Conservation (phyloP, 352 stramenopile genomes). For the Thalassiosira hispida region DNA sequence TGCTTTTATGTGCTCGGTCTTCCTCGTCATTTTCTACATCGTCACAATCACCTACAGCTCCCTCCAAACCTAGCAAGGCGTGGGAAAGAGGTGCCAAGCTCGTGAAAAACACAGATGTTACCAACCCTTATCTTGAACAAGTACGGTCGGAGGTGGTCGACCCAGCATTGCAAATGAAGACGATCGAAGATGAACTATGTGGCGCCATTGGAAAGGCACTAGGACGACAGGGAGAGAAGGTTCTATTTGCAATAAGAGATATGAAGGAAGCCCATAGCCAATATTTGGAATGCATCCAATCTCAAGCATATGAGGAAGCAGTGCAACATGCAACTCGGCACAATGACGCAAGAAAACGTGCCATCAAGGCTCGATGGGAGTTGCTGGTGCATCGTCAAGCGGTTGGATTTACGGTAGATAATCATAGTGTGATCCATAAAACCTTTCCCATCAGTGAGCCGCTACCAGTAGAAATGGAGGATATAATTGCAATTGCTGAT, state of each 20-base stretch:
- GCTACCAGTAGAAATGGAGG: slow-evolving; percentile 39
- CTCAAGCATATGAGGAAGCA: slow-evolving; percentile 27
- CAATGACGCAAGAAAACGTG: slow-evolving; percentile 72
- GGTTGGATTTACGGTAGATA: slow-evolving; percentile 78
- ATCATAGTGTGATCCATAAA: slow-evolving; percentile 74
- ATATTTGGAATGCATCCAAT: slow-evolving; percentile 33
- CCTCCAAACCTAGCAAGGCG: slow-evolving; percentile 17
- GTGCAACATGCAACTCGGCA: slow-evolving; percentile 50
- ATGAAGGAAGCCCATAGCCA: slow-evolving; percentile 57
- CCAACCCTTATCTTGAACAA: slow-evolving; percentile 71
- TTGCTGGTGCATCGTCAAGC: slow-evolving; percentile 82
- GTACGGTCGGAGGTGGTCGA: slow-evolving; percentile 59
- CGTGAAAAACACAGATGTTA: slow-evolving; percentile 72
- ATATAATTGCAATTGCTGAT: slow-evolving; percentile 11
- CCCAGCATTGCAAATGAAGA: slow-evolving; percentile 77
- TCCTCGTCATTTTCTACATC: slow-evolving; percentile 8
- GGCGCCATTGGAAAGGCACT: slow-evolving; percentile 79
- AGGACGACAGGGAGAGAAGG: slow-evolving; percentile 76
- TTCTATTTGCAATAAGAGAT: slow-evolving; percentile 53
- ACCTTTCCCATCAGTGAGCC: slow-evolving; percentile 71
- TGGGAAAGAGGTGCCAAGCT: slow-evolving; percentile 70
- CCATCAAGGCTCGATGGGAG: slow-evolving; percentile 74
- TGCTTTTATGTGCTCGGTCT: too few species aligned
- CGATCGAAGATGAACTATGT: slow-evolving; percentile 82
- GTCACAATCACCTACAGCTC: background rate